Base-by-base conservation (phyloP, 805 yeast genomes). In the Clavispora carvajalis region DNA sequence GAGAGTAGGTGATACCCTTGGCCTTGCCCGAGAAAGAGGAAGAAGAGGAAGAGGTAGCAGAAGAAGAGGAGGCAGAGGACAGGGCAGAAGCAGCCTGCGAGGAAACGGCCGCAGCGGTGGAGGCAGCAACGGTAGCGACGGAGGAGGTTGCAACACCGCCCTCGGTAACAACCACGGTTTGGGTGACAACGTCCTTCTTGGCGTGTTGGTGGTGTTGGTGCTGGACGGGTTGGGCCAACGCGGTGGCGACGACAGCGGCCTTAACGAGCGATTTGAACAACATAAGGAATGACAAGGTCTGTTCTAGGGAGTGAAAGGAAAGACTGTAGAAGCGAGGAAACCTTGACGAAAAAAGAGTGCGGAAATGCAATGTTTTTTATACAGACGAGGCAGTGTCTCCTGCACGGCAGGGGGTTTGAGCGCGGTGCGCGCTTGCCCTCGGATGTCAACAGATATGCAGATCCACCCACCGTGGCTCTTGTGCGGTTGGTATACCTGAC, bases 1-100 rank as follows among this genome's bases (percentile, higher is more conserved):
- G 95, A 37, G 90, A 79, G 74, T 85, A 85, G 43, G 89, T 79
- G 55, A 85, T 73, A 74, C 93, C 95, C 64, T 74, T 78, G 47
- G 81, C 71, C 45, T 76, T 73, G 53, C 57, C 58, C 52, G 41
- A 56, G 63, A 49, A 45, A 35, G 54, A 34, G 22, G 60, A 39
- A 24, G 65, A 45, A 17, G 60, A 46, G 25, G 49, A 18, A 22
- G 37, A 12, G 13, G 40, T 31, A 26, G 43, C 29, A 7, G 44
- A 16, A 21, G 46, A 13, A 29, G 53, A 22, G 8, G 36, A 38
- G 3, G 41, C 26, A 3, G 29, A 34, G 16, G 51, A 25, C 3
- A 13, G 29, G 33, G 54, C 39, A 16, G 55, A 38, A 33, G 58
- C 36, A 15, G 44, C 38, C n/a, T 48, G 52, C 40, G 68, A 60